Evolutionary conservation across 1,284 basidiomycete species (phyloP).

Genomic region (Leccinum griseonigrum): DNA sequence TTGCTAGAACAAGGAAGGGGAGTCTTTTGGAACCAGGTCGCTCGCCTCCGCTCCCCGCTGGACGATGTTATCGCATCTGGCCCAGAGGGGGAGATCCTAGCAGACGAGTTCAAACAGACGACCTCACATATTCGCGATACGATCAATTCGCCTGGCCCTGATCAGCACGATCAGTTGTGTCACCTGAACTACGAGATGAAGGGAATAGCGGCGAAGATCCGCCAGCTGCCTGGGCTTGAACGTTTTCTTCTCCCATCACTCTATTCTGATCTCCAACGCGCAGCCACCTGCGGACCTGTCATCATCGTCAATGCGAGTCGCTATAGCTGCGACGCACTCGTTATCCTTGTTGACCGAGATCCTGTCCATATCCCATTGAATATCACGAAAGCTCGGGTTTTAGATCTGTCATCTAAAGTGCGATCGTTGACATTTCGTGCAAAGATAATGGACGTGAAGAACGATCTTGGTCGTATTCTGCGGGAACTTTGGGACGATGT

Average conservation of each 20-base stretch:
- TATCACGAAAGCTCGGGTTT: not conserved
- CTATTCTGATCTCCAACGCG: not conserved
- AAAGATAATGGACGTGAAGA: not conserved
- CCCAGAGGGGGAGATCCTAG: not conserved
- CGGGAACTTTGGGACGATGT: not conserved
- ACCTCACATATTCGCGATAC: not conserved
- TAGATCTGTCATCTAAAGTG: not conserved
- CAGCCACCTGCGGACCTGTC: not conserved
- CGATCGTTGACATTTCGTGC: not conserved
- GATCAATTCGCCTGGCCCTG: not conserved
- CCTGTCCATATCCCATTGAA: not conserved
- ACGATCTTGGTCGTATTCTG: not conserved
- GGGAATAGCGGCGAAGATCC: not conserved
- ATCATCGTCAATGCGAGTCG: not conserved
- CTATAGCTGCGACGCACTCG: not conserved
- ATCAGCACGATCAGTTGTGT: not conserved
- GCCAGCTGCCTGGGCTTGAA: not conserved
- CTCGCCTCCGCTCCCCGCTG: not conserved
- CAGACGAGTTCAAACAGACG: not conserved
- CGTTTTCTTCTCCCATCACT: conserved; percentile 4
- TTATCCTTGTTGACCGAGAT: not conserved
- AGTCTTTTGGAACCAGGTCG: not conserved
- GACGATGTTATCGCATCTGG: not conserved
- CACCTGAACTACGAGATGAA: not conserved
- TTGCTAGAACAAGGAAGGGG: not conserved